phyloP scores from a whole-genome alignment of 1,139 yeast species.

The Candida sojae region DNA sequence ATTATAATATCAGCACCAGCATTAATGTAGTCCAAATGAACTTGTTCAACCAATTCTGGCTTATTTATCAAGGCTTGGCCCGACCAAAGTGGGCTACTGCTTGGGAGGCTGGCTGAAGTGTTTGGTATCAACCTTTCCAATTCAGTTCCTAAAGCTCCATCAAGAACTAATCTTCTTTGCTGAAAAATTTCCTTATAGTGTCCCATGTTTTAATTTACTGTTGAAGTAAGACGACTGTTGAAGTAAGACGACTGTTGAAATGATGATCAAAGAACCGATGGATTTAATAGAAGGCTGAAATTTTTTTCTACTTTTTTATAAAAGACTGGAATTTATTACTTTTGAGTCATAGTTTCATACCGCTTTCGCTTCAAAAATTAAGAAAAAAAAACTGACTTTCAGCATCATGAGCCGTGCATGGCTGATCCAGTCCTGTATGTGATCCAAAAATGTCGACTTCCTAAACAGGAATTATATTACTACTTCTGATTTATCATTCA shows the following conservation, averaged over 20 bases:
- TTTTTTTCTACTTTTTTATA: no score
- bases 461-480: no score
- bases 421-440: no score
- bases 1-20: conserved; percentile 59
- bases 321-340: no score
- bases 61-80: conserved; percentile 52
- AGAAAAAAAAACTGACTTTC: no score
- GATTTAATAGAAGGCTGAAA: no score
- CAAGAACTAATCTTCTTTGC: conserved; percentile 18
- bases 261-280: not conserved
- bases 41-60: conserved; percentile 46
- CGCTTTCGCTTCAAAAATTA: no score
- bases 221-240: conserved; percentile 1
- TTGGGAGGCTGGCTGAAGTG: conserved; percentile 15
- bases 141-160: conserved; percentile 37
- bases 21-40: conserved; percentile 52
- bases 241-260: not conserved
- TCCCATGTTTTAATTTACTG: conserved; percentile 2
- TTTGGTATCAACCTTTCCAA: conserved; percentile 20
- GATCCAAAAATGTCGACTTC: no score
- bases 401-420: no score
- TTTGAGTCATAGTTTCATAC: no score
- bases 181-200: conserved; percentile 2
- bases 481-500: no score
- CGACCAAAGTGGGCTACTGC: conserved; percentile 57